Base-by-base conservation (phyloP, 148 eudicot species). In the Rhododendron ferrugineum region DNA sequence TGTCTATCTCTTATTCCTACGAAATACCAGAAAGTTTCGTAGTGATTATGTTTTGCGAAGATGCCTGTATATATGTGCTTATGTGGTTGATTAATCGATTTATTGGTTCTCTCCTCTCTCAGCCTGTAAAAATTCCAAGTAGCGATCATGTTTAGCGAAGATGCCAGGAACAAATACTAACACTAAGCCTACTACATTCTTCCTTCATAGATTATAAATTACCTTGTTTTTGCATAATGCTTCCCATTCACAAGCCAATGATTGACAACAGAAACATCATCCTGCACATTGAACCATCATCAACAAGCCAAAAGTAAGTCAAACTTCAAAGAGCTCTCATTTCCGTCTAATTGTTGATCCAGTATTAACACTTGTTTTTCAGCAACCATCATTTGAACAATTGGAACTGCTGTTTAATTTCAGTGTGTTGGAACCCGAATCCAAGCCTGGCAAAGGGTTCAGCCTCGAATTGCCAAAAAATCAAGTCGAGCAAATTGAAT, bases 241-340 rank as follows among this genome's bases (percentile, higher is more conserved):
- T 95, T 95, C 86, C 98, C 98, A 15, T 97, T 90, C 68, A 95
- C 94, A 34, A 97, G 98, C 99, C 99, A 97, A 80, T 97, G 98
- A 88, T 95, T 87, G 79, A 93, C 94, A 13, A 97, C 85, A 26
- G 96, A 89, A 37, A 97, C 95, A 89, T 97, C 95, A 86, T 97
- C 99, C 99, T 97, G 93, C 87, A 88, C 54, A 79, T 36, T 70
- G 73, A 82, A 88, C 74, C 79, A 16, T 50, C 62, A 64, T 77
- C 26, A 78, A 37, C 0, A 46, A 60, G 77, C 30, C 56, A 68
- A 23, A 32, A 10, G 28, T 72, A 14, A 68, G 66, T 49, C 5
- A 32, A 47, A 50, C 23, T 83, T 46, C 44, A 11, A 16, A 36
- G 74, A 60, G 11, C 50, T 62, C 32, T n/a, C 28, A 30, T 70